These are phyloP conservation scores for Euphorbia pulcherrima DNA, from an alignment of 345 rosid genomes.

Conservation along the genomic window DNA sequence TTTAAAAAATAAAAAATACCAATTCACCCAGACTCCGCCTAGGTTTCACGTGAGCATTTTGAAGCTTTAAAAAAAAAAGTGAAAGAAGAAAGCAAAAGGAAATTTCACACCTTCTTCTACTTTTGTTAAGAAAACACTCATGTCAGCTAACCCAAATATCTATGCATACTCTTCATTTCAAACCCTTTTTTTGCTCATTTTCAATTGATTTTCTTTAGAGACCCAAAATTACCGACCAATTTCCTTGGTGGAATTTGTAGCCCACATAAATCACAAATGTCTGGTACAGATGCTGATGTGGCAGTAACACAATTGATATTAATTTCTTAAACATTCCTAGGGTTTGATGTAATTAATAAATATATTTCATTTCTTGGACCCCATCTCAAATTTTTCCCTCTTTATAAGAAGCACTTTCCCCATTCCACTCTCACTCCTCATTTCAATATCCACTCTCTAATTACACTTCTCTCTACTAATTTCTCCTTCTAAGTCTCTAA, in stretches of 20 bases:
- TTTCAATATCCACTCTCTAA: too few relatives aligned
- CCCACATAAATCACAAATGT: conserved; percentile 22
- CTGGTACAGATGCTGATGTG: conserved; percentile 29
- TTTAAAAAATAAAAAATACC: too few relatives aligned
- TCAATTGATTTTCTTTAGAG: not conserved
- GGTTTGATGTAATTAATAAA: not conserved
- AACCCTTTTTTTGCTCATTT: too few relatives aligned
- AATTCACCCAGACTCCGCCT: too few relatives aligned
- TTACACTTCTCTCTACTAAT: too few relatives aligned
- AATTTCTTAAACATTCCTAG: not conserved
- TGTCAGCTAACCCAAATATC: not conserved
- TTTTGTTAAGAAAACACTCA: too few relatives aligned
- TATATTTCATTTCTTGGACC: conserved; percentile 21
- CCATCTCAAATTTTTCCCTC: not conserved
- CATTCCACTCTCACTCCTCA: not conserved
- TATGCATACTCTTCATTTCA: too few relatives aligned
- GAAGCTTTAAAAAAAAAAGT: too few relatives aligned
- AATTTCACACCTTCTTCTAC: too few relatives aligned
- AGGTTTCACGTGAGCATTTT: too few relatives aligned
- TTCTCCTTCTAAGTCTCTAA: too few relatives aligned
- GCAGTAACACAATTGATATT: conserved; percentile 3
- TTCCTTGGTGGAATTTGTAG: conserved; percentile 24
- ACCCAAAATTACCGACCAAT: conserved; percentile 35
- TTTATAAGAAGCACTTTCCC: conserved; percentile 15
- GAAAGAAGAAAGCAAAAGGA: too few relatives aligned